Conservation (phyloP, 805 yeast species). For the Starmerella apis region DNA sequence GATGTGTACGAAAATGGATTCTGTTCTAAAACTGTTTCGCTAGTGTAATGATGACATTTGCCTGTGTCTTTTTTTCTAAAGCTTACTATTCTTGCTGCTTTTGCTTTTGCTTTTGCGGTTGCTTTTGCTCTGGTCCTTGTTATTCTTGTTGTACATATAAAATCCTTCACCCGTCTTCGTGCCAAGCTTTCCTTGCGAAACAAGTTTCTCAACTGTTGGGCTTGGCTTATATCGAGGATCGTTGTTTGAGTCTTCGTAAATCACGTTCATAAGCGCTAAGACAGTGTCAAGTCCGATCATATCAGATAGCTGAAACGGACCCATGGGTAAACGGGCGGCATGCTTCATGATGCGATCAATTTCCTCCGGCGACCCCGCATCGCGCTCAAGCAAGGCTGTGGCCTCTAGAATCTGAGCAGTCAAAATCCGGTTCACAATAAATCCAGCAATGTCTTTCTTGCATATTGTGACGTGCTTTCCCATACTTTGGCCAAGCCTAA, state of each 20-base stretch:
- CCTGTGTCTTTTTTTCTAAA: not conserved
- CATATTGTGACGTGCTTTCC: conserved; percentile 33
- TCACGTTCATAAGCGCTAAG: conserved; percentile 35
- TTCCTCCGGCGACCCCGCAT: conserved; percentile 34
- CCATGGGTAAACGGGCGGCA: conserved; percentile 41
- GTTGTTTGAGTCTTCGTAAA: conserved; percentile 32
- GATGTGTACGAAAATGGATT: conserved; percentile 63
- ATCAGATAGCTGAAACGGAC: conserved; percentile 36
- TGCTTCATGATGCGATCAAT: conserved; percentile 36
- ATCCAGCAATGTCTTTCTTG: conserved; percentile 34
- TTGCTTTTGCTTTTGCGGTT: not conserved
- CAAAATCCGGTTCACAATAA: conserved; percentile 36
- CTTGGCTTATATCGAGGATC: conserved; percentile 38
- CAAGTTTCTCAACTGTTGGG: conserved; percentile 31
- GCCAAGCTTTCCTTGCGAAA: conserved; percentile 38
- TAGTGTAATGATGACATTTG: not conserved
- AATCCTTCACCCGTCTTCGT: conserved; percentile 36
- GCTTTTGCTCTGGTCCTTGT: too few species aligned
- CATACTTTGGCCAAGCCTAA: conserved; percentile 30
- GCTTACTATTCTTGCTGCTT: not conserved
- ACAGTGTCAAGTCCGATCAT: conserved; percentile 38
- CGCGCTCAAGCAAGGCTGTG: conserved; percentile 33
- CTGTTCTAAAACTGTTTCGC: conserved; percentile 17
- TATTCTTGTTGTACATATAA: conserved; percentile 22
- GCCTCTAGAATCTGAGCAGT: conserved; percentile 39